Conservation (phyloP, 2,329 filamentous ascomycete genomes). For the Coniochaeta sp. region DNA sequence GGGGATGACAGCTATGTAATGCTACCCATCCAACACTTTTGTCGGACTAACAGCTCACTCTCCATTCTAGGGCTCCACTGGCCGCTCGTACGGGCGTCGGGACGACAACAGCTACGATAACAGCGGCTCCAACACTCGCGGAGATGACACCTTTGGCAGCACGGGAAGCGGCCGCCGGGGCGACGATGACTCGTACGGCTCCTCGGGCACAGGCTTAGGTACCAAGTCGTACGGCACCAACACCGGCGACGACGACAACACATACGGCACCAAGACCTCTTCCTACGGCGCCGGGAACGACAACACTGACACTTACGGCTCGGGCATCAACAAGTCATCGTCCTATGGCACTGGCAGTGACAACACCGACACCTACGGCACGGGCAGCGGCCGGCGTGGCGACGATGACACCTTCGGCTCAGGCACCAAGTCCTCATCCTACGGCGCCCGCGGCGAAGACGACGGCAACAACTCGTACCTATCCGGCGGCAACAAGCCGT, state of each 20-base stretch:
- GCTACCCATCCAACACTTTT: slow-evolving; percentile 3
- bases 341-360: slow-evolving; percentile 1
- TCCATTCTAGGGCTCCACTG: slow-evolving; percentile 4
- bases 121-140: slow-evolving; percentile 2
- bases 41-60: slow-evolving; percentile 7
- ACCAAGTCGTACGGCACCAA: slow-evolving; percentile 13
- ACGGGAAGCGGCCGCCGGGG: background rate
- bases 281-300: slow-evolving; percentile 7
- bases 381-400: no score
- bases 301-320: slow-evolving; percentile 7
- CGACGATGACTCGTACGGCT: slow-evolving; percentile 14
- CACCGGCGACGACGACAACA: slow-evolving; percentile 12
- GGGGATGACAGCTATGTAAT: slow-evolving; percentile 10
- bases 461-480: slow-evolving; percentile 10
- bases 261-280: slow-evolving; percentile 7
- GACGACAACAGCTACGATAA: slow-evolving; percentile 10
- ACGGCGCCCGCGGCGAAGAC: background rate
- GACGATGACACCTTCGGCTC: no score
- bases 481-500: slow-evolving; percentile 1
- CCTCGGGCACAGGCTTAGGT: slow-evolving; percentile 10
- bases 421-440: slow-evolving; percentile 19
- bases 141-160: slow-evolving; percentile 8
- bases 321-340: slow-evolving; percentile 27
- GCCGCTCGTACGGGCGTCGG: slow-evolving; percentile 2
- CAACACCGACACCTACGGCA: slow-evolving; percentile 11